A percentile compares a stretch with the other conserved stretches of the same genome.
Conservation (phyloP, 2,329 filamentous ascomycete genomes). For the Fusarium heterosporum region DNA sequence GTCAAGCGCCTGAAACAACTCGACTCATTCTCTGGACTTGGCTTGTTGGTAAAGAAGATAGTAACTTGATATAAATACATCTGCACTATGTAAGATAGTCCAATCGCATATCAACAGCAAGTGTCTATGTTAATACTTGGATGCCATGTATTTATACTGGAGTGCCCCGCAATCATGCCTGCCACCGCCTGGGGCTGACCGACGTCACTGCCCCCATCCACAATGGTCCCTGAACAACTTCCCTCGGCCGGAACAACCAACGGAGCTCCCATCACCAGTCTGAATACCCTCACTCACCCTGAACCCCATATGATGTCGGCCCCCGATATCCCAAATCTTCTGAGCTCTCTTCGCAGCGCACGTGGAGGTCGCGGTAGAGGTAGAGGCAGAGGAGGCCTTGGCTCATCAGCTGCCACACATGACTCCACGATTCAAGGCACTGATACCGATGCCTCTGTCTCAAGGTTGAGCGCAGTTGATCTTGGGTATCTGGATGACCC, state of each 20-base stretch:
- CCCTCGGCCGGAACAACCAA: constrained; percentile 17
- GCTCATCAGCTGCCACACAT: constrained; percentile 57
- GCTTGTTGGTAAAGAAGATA: background rate
- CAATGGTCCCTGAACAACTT: constrained; percentile 4
- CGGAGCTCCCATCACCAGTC: background rate
- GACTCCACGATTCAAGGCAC: constrained; percentile 88
- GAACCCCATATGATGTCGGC: constrained; percentile 68
- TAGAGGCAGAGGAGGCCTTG: constrained; percentile 52
- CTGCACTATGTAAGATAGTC: background rate
- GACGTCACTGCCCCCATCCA: constrained; percentile 24
- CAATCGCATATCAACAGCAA: too few relatives aligned
- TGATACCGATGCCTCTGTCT: constrained; percentile 90
- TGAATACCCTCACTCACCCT: constrained; percentile 8
- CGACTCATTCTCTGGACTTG: background rate
- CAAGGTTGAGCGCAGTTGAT: constrained; percentile 87
- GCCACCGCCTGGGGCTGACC: constrained; percentile 10
- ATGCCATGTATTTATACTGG: background rate
- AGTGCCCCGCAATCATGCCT: constrained; percentile 28
- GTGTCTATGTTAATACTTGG: background rate
- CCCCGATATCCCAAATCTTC: constrained; percentile 82
- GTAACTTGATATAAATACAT: background rate
- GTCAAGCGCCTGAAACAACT: constrained; percentile 10
- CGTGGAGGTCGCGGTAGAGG: constrained; percentile 53
- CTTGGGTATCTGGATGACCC: constrained; percentile 86
- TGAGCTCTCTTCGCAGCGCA: constrained; percentile 59